Base-by-base conservation (phyloP, 306 rosid species). In the Arachis hypogaea region DNA sequence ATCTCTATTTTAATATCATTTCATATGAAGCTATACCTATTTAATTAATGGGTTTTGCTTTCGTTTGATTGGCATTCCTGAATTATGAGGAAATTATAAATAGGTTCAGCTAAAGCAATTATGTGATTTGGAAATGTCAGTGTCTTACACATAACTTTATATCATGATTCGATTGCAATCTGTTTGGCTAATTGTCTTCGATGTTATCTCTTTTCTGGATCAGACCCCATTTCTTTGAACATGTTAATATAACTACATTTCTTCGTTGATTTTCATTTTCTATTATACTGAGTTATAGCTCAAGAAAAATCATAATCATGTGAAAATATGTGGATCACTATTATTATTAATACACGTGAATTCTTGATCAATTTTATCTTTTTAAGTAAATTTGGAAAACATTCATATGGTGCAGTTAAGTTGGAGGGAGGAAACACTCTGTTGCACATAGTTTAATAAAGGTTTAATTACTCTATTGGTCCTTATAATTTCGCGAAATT, bases 221-320 rank as follows among this genome's bases (percentile, higher is more conserved):
- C 98, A 1, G 97, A 94, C 71, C 98, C 97, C 73, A 97, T 91
- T 72, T 94, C 98, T 83, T 92, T 94, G 38, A 89, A 87, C 90
- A 89, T 95, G 99, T 92, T 33, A 66, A 42, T 59, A 49, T 75
- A 68, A 54, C 59, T 30, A 6, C 51, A 38, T 80, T 59, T 64
- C 38, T 63, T 60, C 60, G 49, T 51, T 52, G 16, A 52, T 52
- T 59, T 61, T 75, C 63, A 57, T 62, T 69, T 22, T 69, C 14
- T 75, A 43, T 66, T 46, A 67, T 57, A 64, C 52, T 40, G 47
- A 51, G 52, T 58, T 36, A 62, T 44, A 47, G 64, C 51, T 30
- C 54, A 29, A 36, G 47, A 38, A 62, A 73, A 68, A 54, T 62
- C 63, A 10, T 70, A 33, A 56, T 57, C 14, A 4, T 59, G 22